Evolutionary conservation across 495 filamentous ascomycete species (phyloP).

Genomic region (Hypoxylon crocopeplum): DNA sequence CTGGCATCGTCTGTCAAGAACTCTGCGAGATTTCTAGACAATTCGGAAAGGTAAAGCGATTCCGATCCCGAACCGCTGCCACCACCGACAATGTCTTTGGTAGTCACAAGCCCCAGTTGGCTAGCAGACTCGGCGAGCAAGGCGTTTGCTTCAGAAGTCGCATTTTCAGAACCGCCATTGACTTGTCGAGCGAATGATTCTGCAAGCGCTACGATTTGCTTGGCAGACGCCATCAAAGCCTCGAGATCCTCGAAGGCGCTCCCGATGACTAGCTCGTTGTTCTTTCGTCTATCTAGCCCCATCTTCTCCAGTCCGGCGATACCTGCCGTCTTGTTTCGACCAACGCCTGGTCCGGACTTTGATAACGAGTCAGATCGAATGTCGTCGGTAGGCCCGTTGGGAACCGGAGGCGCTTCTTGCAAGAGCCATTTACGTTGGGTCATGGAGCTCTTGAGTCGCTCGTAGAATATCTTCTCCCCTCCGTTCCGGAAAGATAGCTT

Average conservation of each 20-base stretch:
- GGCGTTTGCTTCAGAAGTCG: conserved; percentile 69
- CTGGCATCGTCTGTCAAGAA: conserved; percentile 89
- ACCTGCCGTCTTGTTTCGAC: conserved; percentile 71
- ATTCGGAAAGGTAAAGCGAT: conserved; percentile 71
- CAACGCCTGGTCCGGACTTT: conserved; percentile 23
- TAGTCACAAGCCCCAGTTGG: conserved; percentile 86
- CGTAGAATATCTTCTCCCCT: conserved; percentile 89
- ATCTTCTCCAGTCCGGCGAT: conserved; percentile 91
- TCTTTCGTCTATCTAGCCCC: conserved; percentile 80
- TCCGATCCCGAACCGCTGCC: conserved; percentile 50
- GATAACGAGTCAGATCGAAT: conserved; percentile 53
- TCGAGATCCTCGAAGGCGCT: conserved; percentile 96
- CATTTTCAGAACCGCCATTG: conserved; percentile 59
- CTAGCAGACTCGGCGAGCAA: conserved; percentile 83
- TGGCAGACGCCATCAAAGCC: conserved; percentile 95
- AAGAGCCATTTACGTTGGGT: conserved; percentile 96
- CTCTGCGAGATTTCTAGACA: conserved; percentile 89
- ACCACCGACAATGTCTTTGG: conserved; percentile 80
- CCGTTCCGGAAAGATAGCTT: conserved; percentile 92
- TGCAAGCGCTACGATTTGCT: conserved; percentile 91
- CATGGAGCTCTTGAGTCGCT: conserved; percentile 84
- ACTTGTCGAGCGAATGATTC: conserved; percentile 82
- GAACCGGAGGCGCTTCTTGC: conserved; percentile 89
- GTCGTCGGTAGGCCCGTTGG: conserved; percentile 73
- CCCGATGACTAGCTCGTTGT: conserved; percentile 92